phyloP scores from a whole-genome alignment of 106 monocot genomes.

The Acanthochlamys bracteata region DNA sequence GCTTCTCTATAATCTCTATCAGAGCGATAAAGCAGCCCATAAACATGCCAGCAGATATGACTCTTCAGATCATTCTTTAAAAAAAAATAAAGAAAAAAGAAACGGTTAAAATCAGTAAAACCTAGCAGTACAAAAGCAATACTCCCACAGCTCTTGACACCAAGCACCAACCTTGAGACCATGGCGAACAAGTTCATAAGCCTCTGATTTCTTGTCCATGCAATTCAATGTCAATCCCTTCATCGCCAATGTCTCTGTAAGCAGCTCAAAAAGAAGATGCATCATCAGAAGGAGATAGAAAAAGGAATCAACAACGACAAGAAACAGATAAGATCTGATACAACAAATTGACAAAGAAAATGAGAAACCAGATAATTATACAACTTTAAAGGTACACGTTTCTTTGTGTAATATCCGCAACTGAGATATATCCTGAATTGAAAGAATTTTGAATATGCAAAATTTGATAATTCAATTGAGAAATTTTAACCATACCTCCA shows the following conservation, averaged over 20 bases:
- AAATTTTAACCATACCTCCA: conserved; percentile 53
- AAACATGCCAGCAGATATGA: conserved; percentile 99
- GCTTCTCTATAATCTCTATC: conserved; percentile 98
- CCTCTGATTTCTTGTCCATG: conserved; percentile 94
- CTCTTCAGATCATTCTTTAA: conserved; percentile 99
- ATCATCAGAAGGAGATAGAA: neutral
- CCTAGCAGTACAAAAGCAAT: neutral
- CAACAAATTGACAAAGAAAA: neutral
- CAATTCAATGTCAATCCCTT: conserved; percentile 95
- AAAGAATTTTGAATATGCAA: neutral
- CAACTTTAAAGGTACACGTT: neutral
- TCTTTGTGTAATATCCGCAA: neutral
- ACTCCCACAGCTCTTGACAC: no score
- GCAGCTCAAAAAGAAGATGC: neutral
- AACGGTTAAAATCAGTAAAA: neutral
- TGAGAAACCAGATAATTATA: neutral
- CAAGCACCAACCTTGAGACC: conserved; percentile 67
- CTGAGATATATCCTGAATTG: neutral
- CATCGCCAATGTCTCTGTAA: conserved; percentile 91
- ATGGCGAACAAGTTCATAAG: conserved; percentile 92
- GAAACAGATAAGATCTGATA: neutral
- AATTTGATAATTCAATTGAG: neutral
- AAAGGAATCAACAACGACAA: neutral
- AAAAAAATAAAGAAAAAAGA: neutral
- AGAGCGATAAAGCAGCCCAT: conserved; percentile 94